phyloP scores from a whole-genome alignment of 345 rosid species.

The Pistacia integerrima region DNA sequence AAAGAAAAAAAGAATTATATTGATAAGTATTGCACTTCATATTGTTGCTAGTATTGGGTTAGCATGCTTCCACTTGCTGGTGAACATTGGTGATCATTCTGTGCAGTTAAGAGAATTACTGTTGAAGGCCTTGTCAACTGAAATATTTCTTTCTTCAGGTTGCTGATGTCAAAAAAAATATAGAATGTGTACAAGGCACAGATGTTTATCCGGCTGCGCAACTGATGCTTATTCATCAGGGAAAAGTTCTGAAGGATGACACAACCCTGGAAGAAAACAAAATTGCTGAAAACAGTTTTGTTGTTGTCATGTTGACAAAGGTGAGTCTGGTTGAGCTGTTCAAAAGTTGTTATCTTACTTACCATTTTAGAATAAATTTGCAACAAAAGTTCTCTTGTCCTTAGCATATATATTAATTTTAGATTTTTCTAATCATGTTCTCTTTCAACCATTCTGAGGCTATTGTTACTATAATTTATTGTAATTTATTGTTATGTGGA shows the following conservation, averaged over 20 bases:
- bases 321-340: slow-evolving; percentile 18
- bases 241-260: slow-evolving; percentile 52
- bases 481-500: neutral
- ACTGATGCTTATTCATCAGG: slow-evolving; percentile 63
- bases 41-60: neutral
- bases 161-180: slow-evolving; percentile 48
- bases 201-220: slow-evolving; percentile 43
- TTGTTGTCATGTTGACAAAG: slow-evolving; percentile 57
- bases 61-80: neutral
- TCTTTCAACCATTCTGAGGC: neutral
- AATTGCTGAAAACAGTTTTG: slow-evolving; percentile 55
- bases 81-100: neutral
- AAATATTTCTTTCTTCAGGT: slow-evolving; percentile 28
- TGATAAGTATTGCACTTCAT: neutral
- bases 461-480: neutral
- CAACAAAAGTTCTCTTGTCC: neutral
- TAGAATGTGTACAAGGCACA: slow-evolving; percentile 51
- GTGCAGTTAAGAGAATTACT: neutral
- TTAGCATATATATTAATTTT: neutral
- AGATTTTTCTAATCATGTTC: neutral
- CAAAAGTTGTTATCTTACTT: neutral
- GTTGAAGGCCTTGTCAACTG: neutral
- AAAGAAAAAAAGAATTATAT: neutral
- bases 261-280: slow-evolving; percentile 58
- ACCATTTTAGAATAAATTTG: neutral